Conservation (phyloP, 2,329 filamentous ascomycete genomes). For the Chaetomium globosum region DNA sequence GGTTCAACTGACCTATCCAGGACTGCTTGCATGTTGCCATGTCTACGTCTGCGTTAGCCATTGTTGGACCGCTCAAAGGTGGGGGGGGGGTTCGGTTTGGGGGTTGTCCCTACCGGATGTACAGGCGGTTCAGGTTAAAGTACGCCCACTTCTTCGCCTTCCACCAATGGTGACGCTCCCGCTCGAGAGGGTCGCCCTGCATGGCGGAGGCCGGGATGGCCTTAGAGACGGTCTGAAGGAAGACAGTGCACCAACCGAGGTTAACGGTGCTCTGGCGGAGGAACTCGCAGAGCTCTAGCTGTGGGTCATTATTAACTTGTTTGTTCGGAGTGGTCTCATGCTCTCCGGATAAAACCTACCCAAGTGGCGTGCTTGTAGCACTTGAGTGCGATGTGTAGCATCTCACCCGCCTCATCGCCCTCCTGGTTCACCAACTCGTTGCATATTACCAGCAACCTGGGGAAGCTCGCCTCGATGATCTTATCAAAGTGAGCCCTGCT, state of each 20-base stretch:
- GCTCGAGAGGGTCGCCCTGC: constrained; percentile 76
- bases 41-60: constrained; percentile 53
- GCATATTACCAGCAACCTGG: constrained; percentile 81
- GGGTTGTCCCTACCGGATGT: constrained; percentile 66
- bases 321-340: background rate
- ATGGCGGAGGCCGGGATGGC: constrained; percentile 77
- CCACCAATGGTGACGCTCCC: constrained; percentile 97
- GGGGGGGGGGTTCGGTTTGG: background rate
- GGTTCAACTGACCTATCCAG: constrained; percentile 72
- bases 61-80: background rate
- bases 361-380: constrained; percentile 98
- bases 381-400: constrained; percentile 93
- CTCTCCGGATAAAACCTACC: constrained; percentile 56
- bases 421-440: constrained; percentile 87
- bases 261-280: constrained; percentile 80
- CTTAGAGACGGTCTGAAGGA: constrained; percentile 87
- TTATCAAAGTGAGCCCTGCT: constrained; percentile 84
- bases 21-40: constrained; percentile 81
- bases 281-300: constrained; percentile 83
- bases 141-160: constrained; percentile 99
- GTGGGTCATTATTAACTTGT: constrained; percentile 40
- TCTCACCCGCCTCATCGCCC: constrained; percentile 92
- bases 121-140: constrained; percentile 93
- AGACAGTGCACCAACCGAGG: constrained; percentile 94
- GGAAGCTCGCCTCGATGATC: constrained; percentile 90